phyloP scores from a whole-genome alignment of 2,329 filamentous ascomycete species.

The Arthroderma uncinatum region DNA sequence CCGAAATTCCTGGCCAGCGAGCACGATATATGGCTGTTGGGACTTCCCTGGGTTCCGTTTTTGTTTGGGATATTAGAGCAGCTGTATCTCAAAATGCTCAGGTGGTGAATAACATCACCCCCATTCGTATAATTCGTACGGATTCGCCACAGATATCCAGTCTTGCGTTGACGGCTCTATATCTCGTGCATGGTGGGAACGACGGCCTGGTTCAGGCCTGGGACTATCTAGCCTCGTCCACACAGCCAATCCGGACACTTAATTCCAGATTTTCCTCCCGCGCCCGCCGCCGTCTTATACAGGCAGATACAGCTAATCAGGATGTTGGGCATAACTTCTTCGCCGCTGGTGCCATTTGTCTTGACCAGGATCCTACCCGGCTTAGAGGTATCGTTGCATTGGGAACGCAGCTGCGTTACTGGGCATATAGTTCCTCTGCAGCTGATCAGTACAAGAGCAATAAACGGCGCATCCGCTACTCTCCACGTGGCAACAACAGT shows the following conservation, averaged over 20 bases:
- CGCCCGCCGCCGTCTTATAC: slow-evolving; percentile 62
- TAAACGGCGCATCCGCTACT: slow-evolving; percentile 67
- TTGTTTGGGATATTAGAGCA: slow-evolving; percentile 77
- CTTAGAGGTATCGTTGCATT: slow-evolving; percentile 79
- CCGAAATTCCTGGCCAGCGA: slow-evolving; percentile 72
- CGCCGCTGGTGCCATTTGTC: slow-evolving; percentile 68
- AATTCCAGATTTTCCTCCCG: slow-evolving; percentile 75
- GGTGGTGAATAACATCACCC: slow-evolving; percentile 50
- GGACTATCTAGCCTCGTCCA: slow-evolving; percentile 80
- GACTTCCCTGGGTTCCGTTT: slow-evolving; percentile 62
- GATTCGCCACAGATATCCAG: slow-evolving; percentile 81
- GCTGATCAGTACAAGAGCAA: slow-evolving; percentile 62
- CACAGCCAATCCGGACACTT: slow-evolving; percentile 69
- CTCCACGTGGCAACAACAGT: slow-evolving; percentile 52
- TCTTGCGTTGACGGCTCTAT: slow-evolving; percentile 71
- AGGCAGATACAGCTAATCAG: slow-evolving; percentile 55
- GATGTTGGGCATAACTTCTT: slow-evolving; percentile 65
- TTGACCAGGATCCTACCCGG: slow-evolving; percentile 78
- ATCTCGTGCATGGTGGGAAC: slow-evolving; percentile 83
- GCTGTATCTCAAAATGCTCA: slow-evolving; percentile 44
- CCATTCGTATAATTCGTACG: slow-evolving; percentile 74
- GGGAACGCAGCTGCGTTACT: slow-evolving; percentile 79
- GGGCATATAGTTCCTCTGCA: slow-evolving; percentile 78
- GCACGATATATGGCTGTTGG: slow-evolving; percentile 72
- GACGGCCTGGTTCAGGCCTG: slow-evolving; percentile 93